These are phyloP conservation scores for Tuber melanosporum DNA, from an alignment of 495 filamentous ascomycete genomes.

Conservation along the genomic window DNA sequence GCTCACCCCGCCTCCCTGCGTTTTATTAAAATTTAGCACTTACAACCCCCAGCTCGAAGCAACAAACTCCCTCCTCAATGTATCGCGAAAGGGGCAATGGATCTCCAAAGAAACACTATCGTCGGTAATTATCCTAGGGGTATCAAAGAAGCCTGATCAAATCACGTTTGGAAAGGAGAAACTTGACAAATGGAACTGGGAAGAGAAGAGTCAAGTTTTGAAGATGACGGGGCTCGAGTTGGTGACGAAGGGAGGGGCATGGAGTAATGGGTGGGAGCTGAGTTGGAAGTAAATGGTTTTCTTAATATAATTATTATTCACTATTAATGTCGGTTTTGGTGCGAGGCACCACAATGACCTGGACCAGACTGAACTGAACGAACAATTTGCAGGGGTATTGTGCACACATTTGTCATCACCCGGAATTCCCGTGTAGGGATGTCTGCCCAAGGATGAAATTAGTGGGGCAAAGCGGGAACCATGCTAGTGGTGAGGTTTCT, in stretches of 20 bases:
- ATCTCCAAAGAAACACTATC: background rate
- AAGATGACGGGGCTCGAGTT: background rate
- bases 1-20: conserved; percentile 9
- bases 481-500: background rate
- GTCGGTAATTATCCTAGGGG: background rate
- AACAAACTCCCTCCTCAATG: background rate
- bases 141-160: background rate
- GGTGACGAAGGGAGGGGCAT: background rate
- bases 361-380: background rate
- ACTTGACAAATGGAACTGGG: background rate
- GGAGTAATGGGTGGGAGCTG: background rate
- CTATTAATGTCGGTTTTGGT: background rate
- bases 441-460: background rate
- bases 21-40: background rate
- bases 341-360: background rate
- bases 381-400: background rate
- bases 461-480: background rate
- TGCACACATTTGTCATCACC: background rate
- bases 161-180: background rate
- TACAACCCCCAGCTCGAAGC: background rate
- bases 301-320: background rate
- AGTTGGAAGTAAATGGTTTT: background rate
- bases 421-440: background rate
- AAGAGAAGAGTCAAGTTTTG: background rate
- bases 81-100: conserved; percentile 2